These are phyloP conservation scores for Adansonia grandidieri DNA, from an alignment of 441 rosid species.

Conservation along the genomic window DNA sequence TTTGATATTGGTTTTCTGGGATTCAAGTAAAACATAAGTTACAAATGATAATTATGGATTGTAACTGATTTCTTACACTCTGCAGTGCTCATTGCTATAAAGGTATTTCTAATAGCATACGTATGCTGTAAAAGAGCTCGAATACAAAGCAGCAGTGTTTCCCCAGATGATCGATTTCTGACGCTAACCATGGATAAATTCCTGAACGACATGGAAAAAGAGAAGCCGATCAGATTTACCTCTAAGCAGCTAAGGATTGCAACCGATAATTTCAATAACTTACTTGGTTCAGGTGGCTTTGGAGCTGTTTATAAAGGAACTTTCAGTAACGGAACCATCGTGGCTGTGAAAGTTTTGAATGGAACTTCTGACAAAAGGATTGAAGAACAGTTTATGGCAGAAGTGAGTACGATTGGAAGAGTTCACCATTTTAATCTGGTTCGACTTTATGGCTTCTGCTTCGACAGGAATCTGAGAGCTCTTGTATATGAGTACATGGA, in stretches of 20 bases:
- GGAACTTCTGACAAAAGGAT: conserved; percentile 21
- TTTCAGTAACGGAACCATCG: conserved; percentile 11
- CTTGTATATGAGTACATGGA: conserved; percentile 27
- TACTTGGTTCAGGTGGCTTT: conserved; percentile 24
- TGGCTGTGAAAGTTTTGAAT: conserved; percentile 24
- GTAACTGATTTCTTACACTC: not conserved
- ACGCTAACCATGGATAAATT: conserved; percentile 23
- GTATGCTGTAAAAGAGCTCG: not conserved
- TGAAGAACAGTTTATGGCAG: conserved; percentile 26
- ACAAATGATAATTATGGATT: not conserved
- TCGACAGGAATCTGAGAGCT: conserved; percentile 15
- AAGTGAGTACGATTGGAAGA: conserved; percentile 30
- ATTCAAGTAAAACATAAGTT: not conserved
- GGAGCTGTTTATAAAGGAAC: conserved; percentile 23
- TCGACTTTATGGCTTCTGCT: conserved; percentile 21
- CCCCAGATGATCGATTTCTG: not conserved
- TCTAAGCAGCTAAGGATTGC: conserved; percentile 27
- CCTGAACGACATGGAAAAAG: conserved; percentile 30
- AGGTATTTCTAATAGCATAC: not conserved
- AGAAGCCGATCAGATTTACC: conserved; percentile 29
- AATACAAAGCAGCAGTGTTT: not conserved
- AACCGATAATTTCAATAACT: conserved; percentile 24
- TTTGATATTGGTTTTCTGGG: not conserved
- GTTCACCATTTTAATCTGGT: conserved; percentile 23
- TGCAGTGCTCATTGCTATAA: not conserved